Evolutionary conservation across 2,329 filamentous ascomycete genomes (phyloP), one percentile per base, ranked within the genome.

Genomic region (Aspergillus quadrilineatus): DNA sequence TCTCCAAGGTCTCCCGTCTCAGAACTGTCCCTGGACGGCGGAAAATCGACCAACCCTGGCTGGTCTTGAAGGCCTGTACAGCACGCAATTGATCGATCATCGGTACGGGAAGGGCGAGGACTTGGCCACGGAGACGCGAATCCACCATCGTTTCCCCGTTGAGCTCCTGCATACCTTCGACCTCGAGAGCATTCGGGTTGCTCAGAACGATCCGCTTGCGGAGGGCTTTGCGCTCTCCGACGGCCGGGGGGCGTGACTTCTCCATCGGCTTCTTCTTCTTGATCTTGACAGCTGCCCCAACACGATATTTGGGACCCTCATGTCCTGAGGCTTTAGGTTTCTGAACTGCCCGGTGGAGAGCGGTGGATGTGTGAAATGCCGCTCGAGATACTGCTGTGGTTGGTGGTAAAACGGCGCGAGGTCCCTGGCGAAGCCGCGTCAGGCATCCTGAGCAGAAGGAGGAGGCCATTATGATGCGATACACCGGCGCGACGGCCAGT

Each of bases 171-270:
- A 96, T 79, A 9, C 85, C 89, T 26, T 79, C 70, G 6, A 97
- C 88, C 58, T 88, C 85, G 37, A 97, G 79, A 49, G 94, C 94
- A 76, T 96, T 97, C 74, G 90, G 89, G 77, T 97, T 99, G 80
- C 89, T 93, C 59, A 99, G 85, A 58, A 95, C 86, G 67, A 99
- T 90, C 65, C 90, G 86, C 79, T 95, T 96, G 63, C 92, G 87
- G 70, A 90, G 80, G 29, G 90, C 89, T 77, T 92, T 96, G 63
- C 92, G 86, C 80, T 97, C 92, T 63, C 92, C 93, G 3, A 85
- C 81, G 10, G 79, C 79, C 17, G 89, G 88, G 14, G 85, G 80
- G 73, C 82, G 84, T 54, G 77, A 73, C 12, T 71, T 69, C n/a
- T 77, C 75, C n/a, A 67, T 66, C 10, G 60, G 64, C 36, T 65